These are phyloP conservation scores for Pichia sp. DNA, from an alignment of 1,139 yeast genomes.

Conservation along the genomic window DNA sequence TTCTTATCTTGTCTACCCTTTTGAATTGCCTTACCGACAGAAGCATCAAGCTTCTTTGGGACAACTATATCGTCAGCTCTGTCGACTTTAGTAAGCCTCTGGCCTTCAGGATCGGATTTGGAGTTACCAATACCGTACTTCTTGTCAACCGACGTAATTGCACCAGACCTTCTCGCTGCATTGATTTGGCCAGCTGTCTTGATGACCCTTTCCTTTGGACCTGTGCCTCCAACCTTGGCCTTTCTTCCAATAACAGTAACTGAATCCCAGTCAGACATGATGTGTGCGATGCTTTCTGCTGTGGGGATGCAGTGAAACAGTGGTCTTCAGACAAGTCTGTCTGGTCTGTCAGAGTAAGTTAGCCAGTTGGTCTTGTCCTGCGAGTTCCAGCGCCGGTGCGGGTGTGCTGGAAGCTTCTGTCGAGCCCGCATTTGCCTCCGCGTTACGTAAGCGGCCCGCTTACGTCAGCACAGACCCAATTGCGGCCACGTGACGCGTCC, in stretches of 20 bases:
- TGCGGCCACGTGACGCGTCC: not conserved
- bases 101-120: slow-evolving; percentile 80
- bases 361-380: no score
- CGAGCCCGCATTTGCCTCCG: no score
- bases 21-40: slow-evolving; percentile 83
- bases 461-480: not conserved
- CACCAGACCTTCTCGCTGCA: slow-evolving; percentile 89
- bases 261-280: slow-evolving; percentile 72
- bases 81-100: slow-evolving; percentile 86
- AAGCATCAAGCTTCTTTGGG: slow-evolving; percentile 76
- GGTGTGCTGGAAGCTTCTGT: no score
- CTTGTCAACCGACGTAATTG: slow-evolving; percentile 86
- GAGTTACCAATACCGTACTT: slow-evolving; percentile 70
- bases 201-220: slow-evolving; percentile 83
- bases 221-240: slow-evolving; percentile 70
- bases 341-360: no score
- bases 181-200: slow-evolving; percentile 71
- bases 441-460: not conserved
- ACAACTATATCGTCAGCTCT: slow-evolving; percentile 91
- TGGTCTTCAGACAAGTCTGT: no score
- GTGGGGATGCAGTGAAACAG: not conserved
- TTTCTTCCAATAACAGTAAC: slow-evolving; percentile 83
- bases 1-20: slow-evolving; percentile 85
- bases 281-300: not conserved
- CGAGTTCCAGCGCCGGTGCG: no score